A percentile compares a stretch with the other conserved stretches of the same genome.
Conservation (phyloP, 495 filamentous ascomycete species). For the Aspergillus ostianus region DNA sequence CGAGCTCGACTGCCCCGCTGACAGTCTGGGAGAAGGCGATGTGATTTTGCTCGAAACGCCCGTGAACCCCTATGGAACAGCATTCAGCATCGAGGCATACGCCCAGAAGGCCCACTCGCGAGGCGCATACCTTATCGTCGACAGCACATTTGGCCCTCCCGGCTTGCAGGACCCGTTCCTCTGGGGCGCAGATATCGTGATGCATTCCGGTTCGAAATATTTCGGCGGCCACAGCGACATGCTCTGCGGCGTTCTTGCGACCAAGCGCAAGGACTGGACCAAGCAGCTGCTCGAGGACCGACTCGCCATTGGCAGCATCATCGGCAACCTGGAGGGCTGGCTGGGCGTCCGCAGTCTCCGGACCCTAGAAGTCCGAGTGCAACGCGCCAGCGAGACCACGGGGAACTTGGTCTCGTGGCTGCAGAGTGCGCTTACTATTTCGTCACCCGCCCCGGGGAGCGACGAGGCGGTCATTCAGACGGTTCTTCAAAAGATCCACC, state of each 20-base stretch:
- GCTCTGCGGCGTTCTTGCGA: conserved; percentile 73
- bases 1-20: conserved; percentile 50
- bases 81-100: conserved; percentile 59
- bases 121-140: conserved; percentile 70
- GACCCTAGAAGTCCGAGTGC: conserved; percentile 73
- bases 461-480: conserved; percentile 38
- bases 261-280: conserved; percentile 50
- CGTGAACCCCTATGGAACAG: conserved; percentile 75
- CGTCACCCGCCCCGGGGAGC: conserved; percentile 22
- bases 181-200: conserved; percentile 71
- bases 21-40: conserved; percentile 62
- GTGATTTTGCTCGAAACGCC: conserved; percentile 83
- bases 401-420: conserved; percentile 67
- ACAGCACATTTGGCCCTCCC: conserved; percentile 83
- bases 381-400: conserved; percentile 62
- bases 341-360: conserved; percentile 74
- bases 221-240: conserved; percentile 85
- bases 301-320: conserved; percentile 64
- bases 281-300: conserved; percentile 57
- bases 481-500: conserved; percentile 57
- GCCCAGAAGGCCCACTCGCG: conserved; percentile 61
- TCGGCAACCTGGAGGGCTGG: conserved; percentile 84
- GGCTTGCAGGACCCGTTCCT: conserved; percentile 75
- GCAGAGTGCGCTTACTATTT: conserved; percentile 35
- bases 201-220: conserved; percentile 89